Evolutionary conservation across 2,329 filamentous ascomycete genomes (phyloP), one percentile per base, ranked within the genome.

Genomic region (Colletotrichum neosansevieriae): DNA sequence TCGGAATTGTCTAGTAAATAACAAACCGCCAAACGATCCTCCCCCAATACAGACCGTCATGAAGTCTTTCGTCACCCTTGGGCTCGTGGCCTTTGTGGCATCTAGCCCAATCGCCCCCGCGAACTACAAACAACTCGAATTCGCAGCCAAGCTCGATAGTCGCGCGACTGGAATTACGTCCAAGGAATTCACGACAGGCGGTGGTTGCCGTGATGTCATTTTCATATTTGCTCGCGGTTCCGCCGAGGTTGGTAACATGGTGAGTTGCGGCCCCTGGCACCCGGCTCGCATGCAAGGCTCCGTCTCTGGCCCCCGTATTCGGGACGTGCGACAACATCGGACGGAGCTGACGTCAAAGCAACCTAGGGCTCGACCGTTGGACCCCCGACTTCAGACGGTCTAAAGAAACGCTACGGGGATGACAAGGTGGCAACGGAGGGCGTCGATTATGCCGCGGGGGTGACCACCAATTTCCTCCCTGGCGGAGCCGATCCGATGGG

Each of bases 171-270:
- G 58, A 12, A 19, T 9, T 1, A 24, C 21, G 2, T 13, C 58
- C 21, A 56, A 67, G 12, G 63, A 67, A 24, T 67, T 62, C 49
- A 50, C 63, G 1, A 19, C 3, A 21, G 49, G 58, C 11, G 63
- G 63, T n/a, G 63, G 63, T n/a, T 59, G 53, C 40, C 69, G 64
- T 51, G 58, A 57, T 13, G 76, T 76, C 53, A 81, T 82, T 70
- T 77, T 81, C 71, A 76, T 82, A 73, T 81, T 73, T 62, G 80
- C 80, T 51, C 77, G 80, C 12, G 80, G 75, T 38, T 79, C 80
- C 3, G 76, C 75, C 13, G 80, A 81, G 69, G 4, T 59, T 11
- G 80, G 80, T 38, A 82, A 82, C 72, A 75, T 82, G 74, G 80
- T 79, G 68, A 67, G 65, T 24, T 24, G 4, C 24, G 4, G 4